Evolutionary conservation across 495 filamentous ascomycete genomes (phyloP).

Genomic region (Durotheca rogersii): DNA sequence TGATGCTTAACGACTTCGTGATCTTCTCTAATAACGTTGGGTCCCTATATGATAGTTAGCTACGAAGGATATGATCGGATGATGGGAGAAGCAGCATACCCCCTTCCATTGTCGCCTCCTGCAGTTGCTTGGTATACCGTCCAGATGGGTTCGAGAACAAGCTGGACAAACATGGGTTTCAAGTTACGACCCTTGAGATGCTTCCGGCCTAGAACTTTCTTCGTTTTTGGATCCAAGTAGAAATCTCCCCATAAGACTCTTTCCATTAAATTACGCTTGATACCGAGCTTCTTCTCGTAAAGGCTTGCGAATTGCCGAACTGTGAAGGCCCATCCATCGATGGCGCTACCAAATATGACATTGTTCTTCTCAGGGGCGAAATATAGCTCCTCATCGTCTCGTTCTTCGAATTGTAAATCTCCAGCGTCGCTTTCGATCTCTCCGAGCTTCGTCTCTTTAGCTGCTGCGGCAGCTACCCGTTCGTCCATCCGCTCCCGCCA

Average conservation of each 20-base stretch:
- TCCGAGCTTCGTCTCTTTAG: conserved; percentile 48
- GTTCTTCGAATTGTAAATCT: conserved; percentile 78
- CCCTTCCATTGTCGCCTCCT: conserved; percentile 77
- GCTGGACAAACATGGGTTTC: conserved; percentile 97
- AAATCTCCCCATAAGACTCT: conserved; percentile 97
- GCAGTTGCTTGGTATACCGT: conserved; percentile 92
- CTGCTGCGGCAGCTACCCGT: conserved; percentile 61
- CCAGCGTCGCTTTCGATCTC: conserved; percentile 53
- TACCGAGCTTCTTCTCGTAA: conserved; percentile 96
- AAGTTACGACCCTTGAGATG: conserved; percentile 88
- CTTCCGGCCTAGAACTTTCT: conserved; percentile 83
- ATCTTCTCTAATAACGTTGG: conserved; percentile 86
- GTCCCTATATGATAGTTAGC: conserved; percentile 59
- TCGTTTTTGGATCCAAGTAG: conserved; percentile 96
- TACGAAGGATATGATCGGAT: conserved; percentile 15
- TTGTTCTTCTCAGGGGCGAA: conserved; percentile 98
- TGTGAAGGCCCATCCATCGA: conserved; percentile 98
- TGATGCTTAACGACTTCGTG: conserved; percentile 84
- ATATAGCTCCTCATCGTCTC: conserved; percentile 95
- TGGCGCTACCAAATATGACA: conserved; percentile 96
- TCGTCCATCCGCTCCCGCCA: conserved; percentile 95
- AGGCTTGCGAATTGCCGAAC: conserved; percentile 88
- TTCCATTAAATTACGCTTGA: conserved; percentile 86
- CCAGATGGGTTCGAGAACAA: conserved; percentile 96
- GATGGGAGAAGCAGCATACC: conserved; percentile 51